Base-by-base conservation (phyloP, 306 rosid species). In the Acacia acuminata region DNA sequence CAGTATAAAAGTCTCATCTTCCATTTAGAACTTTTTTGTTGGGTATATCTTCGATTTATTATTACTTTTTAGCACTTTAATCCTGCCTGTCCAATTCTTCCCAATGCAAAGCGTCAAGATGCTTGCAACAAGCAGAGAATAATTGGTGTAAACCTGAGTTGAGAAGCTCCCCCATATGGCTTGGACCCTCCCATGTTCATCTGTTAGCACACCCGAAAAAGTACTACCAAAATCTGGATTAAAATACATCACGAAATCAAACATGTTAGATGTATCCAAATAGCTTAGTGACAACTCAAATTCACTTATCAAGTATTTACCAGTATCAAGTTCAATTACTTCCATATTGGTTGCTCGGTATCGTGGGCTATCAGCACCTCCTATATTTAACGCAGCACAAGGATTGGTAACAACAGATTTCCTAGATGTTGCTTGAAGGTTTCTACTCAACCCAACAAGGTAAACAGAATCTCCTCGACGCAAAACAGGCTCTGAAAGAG, bases 91-190 rank as follows among this genome's bases (percentile, higher is more conserved):
- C 17, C 30, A 17, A 27, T n/a, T 63, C 51, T 43, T 76, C 51
- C 76, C 55, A 73, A 61, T 60, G n/a, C 78, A 67, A 77, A 55
- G 40, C 17, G 27, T 27, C 65, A 50, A 69, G 65, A 79, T 70
- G 73, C 44, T 48, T 69, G 70, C 63, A 44, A 40, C 42, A 76
- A 73, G 68, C 51, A 44, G 24, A 78, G 73, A 82, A 79, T 82
- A 66, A 79, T 50, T 42, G 43, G 64, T 88, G 82, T 79, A 82
- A 89, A 96, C 99, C 97, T 96, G 99, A 84, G 96, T 93, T 36
- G 99, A 96, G 88, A 96, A 96, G 95, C 98, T 96, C 89, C 97
- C 99, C 99, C 99, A 96, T 79, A 96, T 82, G 73, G 99, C 98
- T 88, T 86, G 96, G 82, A 96, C 98, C 88, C 93, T 92, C 84